Conservation (phyloP, 805 yeast genomes). For the Candida glaebosa region DNA sequence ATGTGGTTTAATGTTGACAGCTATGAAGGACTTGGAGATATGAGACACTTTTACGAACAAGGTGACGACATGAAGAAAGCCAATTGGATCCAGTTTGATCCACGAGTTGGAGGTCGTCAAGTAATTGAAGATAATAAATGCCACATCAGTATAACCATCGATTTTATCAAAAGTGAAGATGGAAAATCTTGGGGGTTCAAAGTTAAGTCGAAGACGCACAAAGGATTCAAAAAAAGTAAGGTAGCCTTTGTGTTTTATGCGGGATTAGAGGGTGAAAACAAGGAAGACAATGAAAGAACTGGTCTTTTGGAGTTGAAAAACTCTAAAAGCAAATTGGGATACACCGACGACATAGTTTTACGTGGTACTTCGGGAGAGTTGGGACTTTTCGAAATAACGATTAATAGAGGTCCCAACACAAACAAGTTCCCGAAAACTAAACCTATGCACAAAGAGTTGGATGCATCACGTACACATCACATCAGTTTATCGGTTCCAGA, state of each 20-base stretch:
- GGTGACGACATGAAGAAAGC: conserved; percentile 66
- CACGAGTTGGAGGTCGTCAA: conserved; percentile 83
- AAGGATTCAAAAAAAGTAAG: conserved; percentile 44
- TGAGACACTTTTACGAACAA: conserved; percentile 77
- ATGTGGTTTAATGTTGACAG: conserved; percentile 81
- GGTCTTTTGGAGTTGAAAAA: conserved; percentile 27
- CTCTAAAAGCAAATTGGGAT: conserved; percentile 22
- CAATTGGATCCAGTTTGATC: conserved; percentile 87
- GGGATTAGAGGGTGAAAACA: conserved; percentile 61
- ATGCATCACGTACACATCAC: conserved; percentile 63
- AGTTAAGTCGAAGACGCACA: conserved; percentile 61
- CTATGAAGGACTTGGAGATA: conserved; percentile 46
- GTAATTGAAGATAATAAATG: conserved; percentile 64
- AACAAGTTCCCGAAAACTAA: conserved; percentile 40
- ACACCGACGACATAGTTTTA: conserved; percentile 36
- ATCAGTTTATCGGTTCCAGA: conserved; percentile 67
- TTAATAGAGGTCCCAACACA: conserved; percentile 53
- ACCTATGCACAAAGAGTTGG: conserved; percentile 38
- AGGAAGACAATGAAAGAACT: conserved; percentile 11
- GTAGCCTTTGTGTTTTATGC: conserved; percentile 75
- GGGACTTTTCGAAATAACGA: conserved; percentile 57
- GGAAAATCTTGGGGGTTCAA: conserved; percentile 81
- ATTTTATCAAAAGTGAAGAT: conserved; percentile 68
- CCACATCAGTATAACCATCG: conserved; percentile 60
- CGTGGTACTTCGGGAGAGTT: conserved; percentile 56